Percentiles rank a stretch among this genome's conserved stretches.
Evolutionary conservation across 2,329 filamentous ascomycete species (phyloP).

Genomic region (Pestalotiopsis sp.): DNA sequence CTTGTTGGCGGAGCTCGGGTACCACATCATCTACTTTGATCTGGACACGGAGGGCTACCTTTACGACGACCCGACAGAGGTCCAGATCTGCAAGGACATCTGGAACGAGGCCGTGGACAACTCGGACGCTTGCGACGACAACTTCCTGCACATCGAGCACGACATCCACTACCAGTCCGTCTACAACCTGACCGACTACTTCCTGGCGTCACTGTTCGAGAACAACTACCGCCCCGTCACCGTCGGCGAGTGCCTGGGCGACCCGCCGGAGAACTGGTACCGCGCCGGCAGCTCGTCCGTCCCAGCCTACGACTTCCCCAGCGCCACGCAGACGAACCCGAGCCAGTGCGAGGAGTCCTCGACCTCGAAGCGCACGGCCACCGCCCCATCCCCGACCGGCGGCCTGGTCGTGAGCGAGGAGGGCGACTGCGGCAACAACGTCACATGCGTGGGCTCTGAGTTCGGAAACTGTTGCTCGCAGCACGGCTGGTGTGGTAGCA

Average conservation of each 20-base stretch:
- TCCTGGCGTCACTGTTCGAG: slow-evolving; percentile 39
- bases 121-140: slow-evolving; percentile 27
- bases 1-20: slow-evolving; percentile 28
- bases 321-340: slow-evolving; percentile 28
- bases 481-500: slow-evolving; percentile 38
- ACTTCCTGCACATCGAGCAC: slow-evolving; percentile 40
- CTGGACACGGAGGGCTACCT: slow-evolving; percentile 34
- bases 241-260: slow-evolving; percentile 55
- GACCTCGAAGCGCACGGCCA: slow-evolving; percentile 8
- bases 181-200: slow-evolving; percentile 46
- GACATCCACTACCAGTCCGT: slow-evolving; percentile 48
- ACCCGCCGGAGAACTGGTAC: slow-evolving; percentile 54
- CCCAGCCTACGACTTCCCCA: slow-evolving; percentile 26
- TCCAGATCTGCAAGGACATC: slow-evolving; percentile 36
- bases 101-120: slow-evolving; percentile 35
- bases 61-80: slow-evolving; percentile 29
- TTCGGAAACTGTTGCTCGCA: slow-evolving; percentile 31
- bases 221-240: slow-evolving; percentile 49
- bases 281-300: slow-evolving; percentile 33
- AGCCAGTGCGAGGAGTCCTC: slow-evolving; percentile 21
- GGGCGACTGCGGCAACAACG: slow-evolving; percentile 25
- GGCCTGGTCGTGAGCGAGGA: slow-evolving; percentile 25
- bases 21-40: slow-evolving; percentile 32
- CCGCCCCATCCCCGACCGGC: slow-evolving; percentile 19
- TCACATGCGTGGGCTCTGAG: slow-evolving; percentile 28